phyloP scores from a whole-genome alignment of 345 rosid genomes.

The Microcos paniculata region DNA sequence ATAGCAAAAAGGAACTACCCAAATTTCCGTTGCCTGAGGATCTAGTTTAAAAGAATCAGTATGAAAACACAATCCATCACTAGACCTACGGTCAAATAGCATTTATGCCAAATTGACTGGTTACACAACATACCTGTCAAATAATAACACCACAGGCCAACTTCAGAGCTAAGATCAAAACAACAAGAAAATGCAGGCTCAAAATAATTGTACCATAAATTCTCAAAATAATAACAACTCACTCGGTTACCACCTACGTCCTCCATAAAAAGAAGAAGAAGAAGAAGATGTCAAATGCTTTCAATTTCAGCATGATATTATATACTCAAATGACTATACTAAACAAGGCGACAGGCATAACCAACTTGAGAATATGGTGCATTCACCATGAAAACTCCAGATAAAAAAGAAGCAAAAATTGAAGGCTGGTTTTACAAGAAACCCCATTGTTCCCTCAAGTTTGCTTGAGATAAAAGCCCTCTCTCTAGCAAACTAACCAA shows the following conservation, averaged over 20 bases:
- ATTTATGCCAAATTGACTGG: not conserved
- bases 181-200: not conserved
- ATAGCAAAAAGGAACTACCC: not conserved
- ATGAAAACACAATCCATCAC: not conserved
- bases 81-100: not conserved
- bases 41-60: not conserved
- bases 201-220: not conserved
- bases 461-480: not conserved
- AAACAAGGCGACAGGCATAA: not conserved
- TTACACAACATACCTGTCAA: not conserved
- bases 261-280: not conserved
- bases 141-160: not conserved
- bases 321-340: not conserved
- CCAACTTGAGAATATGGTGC: not conserved
- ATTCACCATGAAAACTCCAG: not conserved
- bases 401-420: not conserved
- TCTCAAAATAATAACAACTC: no score
- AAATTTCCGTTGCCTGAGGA: not conserved
- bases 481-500: not conserved
- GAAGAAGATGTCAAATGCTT: not conserved
- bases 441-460: not conserved
- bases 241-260: no score
- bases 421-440: not conserved
- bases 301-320: not conserved
- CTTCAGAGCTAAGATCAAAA: not conserved